Evolutionary conservation across 2,329 filamentous ascomycete species (phyloP), one percentile per base, ranked within the genome.

Genomic region (Diatrype stigma): DNA sequence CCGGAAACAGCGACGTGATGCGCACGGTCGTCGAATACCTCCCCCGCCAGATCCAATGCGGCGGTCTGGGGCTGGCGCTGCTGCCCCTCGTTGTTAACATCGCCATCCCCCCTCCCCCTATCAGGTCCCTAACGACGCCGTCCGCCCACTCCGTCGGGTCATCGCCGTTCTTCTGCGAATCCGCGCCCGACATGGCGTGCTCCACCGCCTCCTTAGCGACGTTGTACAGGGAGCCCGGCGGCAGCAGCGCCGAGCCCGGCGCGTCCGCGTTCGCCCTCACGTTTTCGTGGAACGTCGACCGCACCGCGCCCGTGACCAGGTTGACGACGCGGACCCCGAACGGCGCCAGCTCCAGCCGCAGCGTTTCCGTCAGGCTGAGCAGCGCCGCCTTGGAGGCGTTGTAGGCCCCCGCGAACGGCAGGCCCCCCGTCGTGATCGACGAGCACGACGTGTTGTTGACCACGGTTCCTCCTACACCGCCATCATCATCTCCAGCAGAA

Each of bases 291-390:
- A 50, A 46, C 11, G 51, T 52, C 1, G 54, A 47, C n/a, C 44
- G 3, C 10, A 55, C 38, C 19, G 16, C 26, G 11, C 53, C 53
- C 12, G 44, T 46, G 6, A 52, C 34, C 23, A 45, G 35, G 11
- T 52, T 56, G 7, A 56, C 35, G 34, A 64, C 53, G 10, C 6
- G 42, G 30, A 56, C 42, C 22, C 49, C 52, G 26, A 56, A 49
- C 3, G 54, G 54, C 23, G 45, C 52, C 5, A 56, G 44, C 42
- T 56, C 54, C n/a, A 56, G 35, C 2, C 54, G 52, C n/a, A 56
- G 47, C 4, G 46, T 46, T 11, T 56, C 54, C n/a, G 37, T 46
- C 3, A 52, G 19, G 16, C 19, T 30, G 1, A 45, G 38, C 40
- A 48, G 17, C 4, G 54, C 52, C 10, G 52, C 52, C 30, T 55